Percentiles rank a stretch among this genome's conserved stretches.
These are phyloP conservation scores for Cladosporium sp. DNA, from an alignment of 2,329 filamentous ascomycete species.

Conservation along the genomic window DNA sequence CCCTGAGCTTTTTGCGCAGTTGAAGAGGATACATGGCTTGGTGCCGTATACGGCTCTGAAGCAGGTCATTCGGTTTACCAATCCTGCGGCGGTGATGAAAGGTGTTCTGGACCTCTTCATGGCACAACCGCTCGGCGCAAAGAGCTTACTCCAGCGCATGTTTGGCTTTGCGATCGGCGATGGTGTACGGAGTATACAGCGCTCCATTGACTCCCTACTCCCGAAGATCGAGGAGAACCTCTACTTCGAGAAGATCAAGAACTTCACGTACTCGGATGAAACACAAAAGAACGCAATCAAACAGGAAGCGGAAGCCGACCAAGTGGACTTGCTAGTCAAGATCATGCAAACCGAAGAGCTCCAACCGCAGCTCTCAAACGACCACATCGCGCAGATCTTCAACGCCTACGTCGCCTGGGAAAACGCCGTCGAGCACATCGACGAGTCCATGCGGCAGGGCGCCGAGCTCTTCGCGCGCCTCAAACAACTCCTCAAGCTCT, in stretches of 20 bases:
- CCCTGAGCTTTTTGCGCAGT: constrained; percentile 88
- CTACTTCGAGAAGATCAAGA: constrained; percentile 73
- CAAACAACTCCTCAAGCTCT: constrained; percentile 89
- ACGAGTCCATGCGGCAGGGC: constrained; percentile 80
- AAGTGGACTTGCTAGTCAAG: constrained; percentile 78
- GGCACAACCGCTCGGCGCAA: constrained; percentile 85
- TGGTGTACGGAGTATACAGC: constrained; percentile 79
- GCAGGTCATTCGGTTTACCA: constrained; percentile 93
- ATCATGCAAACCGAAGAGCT: constrained; percentile 75
- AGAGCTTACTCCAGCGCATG: constrained; percentile 87
- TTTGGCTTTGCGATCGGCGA: constrained; percentile 89
- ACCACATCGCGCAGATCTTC: constrained; percentile 78
- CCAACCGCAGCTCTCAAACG: constrained; percentile 60
- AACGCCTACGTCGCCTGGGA: constrained; percentile 97
- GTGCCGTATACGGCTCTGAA: constrained; percentile 91
- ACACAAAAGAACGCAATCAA: constrained; percentile 67
- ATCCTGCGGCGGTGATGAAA: constrained; percentile 96
- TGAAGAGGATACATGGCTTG: constrained; percentile 87
- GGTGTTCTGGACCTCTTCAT: constrained; percentile 90
- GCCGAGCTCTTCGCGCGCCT: constrained; percentile 90
- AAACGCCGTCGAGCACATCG: constrained; percentile 82
- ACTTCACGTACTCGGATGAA: constrained; percentile 71
- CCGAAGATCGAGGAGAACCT: constrained; percentile 74
- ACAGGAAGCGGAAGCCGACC: constrained; percentile 63
- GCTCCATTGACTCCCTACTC: constrained; percentile 71